Conservation (phyloP, 2,329 filamentous ascomycete genomes). For the Claviceps sorghi region DNA sequence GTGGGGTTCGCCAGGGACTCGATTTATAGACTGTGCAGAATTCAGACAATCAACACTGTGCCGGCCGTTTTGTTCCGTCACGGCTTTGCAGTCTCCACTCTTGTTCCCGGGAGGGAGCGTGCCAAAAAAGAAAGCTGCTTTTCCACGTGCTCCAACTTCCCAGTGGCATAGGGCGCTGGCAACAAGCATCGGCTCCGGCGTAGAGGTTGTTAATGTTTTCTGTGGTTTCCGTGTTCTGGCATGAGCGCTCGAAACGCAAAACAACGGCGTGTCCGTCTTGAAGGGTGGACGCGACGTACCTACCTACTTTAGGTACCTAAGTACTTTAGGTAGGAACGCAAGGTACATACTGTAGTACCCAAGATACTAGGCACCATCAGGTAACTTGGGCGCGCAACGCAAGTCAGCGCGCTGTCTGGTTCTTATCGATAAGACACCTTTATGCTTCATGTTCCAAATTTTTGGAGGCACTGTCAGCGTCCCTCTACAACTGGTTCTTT, state of each 20-base stretch:
- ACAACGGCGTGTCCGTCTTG: no score
- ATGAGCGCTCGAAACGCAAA: neutral
- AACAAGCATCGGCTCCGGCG: no score
- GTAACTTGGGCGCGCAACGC: no score
- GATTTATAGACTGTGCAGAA: neutral
- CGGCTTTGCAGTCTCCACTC: neutral
- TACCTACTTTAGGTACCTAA: no score
- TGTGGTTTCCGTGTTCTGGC: no score
- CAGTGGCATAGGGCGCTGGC: no score
- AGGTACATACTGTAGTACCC: no score
- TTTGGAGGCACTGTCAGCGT: neutral
- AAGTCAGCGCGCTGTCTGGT: neutral
- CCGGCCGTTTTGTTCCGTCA: neutral
- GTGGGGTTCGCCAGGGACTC: neutral
- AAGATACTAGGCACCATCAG: no score
- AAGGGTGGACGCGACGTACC: no score
- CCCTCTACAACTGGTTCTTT: neutral
- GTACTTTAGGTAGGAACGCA: no score
- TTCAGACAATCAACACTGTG: neutral
- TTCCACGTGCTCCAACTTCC: no score
- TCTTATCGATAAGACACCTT: conserved; percentile 3
- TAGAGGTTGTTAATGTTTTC: no score
- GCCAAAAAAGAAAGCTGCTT: neutral
- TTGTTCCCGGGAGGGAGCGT: neutral
- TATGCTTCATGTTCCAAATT: conserved; percentile 1